Evolutionary conservation across 805 yeast genomes (phyloP).

Genomic region (Hanseniaspora jakobsenii): DNA sequence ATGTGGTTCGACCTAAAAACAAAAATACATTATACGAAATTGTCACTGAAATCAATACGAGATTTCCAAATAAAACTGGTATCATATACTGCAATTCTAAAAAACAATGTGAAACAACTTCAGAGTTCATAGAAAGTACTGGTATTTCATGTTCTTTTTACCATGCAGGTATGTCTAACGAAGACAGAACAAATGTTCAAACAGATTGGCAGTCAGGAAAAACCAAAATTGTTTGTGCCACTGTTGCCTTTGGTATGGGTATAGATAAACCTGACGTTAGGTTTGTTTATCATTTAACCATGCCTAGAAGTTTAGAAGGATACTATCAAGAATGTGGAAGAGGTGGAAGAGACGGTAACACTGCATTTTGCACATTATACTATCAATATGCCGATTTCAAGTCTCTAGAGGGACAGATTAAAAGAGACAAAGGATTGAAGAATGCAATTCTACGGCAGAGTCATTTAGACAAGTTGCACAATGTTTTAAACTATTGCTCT

Average conservation of each 20-base stretch:
- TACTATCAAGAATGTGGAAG: conserved; percentile 97
- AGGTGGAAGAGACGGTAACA: conserved; percentile 91
- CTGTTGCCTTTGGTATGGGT: conserved; percentile 98
- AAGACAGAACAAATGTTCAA: conserved; percentile 63
- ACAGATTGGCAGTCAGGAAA: conserved; percentile 64
- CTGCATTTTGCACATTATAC: conserved; percentile 71
- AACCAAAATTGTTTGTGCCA: conserved; percentile 80
- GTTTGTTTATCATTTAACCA: conserved; percentile 73
- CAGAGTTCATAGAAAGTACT: conserved; percentile 42
- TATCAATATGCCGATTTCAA: conserved; percentile 74
- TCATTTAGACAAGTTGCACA: conserved; percentile 62
- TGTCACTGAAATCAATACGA: conserved; percentile 38
- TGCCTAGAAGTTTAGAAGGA: conserved; percentile 87
- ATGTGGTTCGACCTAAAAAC: conserved; percentile 61
- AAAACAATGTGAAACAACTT: conserved; percentile 71
- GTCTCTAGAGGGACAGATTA: conserved; percentile 61
- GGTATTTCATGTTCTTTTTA: conserved; percentile 67
- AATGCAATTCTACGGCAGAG: conserved; percentile 49
- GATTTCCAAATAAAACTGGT: conserved; percentile 55
- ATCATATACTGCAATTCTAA: conserved; percentile 90
- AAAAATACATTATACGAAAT: conserved; percentile 46
- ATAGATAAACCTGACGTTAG: conserved; percentile 94
- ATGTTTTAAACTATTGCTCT: conserved; percentile 85
- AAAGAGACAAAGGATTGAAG: conserved; percentile 58
- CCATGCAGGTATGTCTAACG: conserved; percentile 89